These are phyloP conservation scores for Ogataea parapolymorpha DNA, from an alignment of 805 yeast genomes.

Conservation along the genomic window DNA sequence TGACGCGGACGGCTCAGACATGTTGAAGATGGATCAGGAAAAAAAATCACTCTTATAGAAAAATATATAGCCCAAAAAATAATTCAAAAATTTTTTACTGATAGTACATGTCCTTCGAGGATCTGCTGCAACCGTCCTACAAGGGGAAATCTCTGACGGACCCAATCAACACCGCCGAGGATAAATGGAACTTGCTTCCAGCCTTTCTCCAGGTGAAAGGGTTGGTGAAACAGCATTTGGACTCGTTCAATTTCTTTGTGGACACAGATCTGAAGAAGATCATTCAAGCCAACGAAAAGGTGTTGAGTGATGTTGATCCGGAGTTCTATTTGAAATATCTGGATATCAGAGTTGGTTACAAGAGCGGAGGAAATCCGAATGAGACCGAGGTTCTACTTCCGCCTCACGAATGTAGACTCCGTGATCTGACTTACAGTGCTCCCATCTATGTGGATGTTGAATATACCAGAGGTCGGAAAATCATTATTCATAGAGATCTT, in stretches of 20 bases:
- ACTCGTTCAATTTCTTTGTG: conserved; percentile 95
- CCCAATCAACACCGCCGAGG: conserved; percentile 86
- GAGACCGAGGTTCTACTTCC: conserved; percentile 63
- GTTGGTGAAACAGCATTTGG: conserved; percentile 93
- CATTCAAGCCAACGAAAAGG: conserved; percentile 83
- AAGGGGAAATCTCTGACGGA: conserved; percentile 86
- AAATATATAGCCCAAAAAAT: neutral
- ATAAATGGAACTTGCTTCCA: conserved; percentile 95
- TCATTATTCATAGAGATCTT: conserved; percentile 82
- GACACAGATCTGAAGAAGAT: conserved; percentile 92
- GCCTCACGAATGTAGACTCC: conserved; percentile 92
- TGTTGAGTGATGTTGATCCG: conserved; percentile 94
- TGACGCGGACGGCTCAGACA: conserved; percentile 11
- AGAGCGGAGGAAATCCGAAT: conserved; percentile 45
- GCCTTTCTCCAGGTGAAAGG: conserved; percentile 96
- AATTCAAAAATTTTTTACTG: conserved; percentile 1
- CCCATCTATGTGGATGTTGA: conserved; percentile 97
- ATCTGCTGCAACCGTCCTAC: conserved; percentile 73
- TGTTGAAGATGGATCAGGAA: neutral
- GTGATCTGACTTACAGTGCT: conserved; percentile 93
- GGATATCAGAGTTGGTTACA: conserved; percentile 88
- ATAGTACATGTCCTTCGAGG: conserved; percentile 28
- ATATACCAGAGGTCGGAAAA: conserved; percentile 90
- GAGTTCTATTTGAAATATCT: conserved; percentile 90
- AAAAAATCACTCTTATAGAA: neutral